Evolutionary conservation across 163 green algal species (phyloP).

Genomic region (Prototheca cutis): DNA sequence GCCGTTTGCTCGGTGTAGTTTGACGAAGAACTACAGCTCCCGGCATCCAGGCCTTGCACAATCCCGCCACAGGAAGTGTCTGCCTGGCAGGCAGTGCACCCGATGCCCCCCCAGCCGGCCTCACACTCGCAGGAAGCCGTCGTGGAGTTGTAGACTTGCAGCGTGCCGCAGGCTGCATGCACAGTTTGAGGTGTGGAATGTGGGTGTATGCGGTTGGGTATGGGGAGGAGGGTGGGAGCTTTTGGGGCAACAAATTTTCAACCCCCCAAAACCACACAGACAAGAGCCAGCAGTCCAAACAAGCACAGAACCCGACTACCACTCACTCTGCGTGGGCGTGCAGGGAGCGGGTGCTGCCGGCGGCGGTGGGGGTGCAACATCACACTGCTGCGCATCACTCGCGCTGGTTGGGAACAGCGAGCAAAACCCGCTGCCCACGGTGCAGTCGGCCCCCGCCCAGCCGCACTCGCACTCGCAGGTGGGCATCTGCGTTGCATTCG

Average conservation of each 20-base stretch:
- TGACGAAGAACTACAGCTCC: conserved; percentile 16
- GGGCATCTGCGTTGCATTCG: too few relatives aligned
- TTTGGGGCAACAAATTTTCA: too few relatives aligned
- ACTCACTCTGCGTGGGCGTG: background rate
- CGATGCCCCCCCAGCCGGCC: conserved; percentile 23
- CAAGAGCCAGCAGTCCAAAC: background rate
- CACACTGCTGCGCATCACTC: too few relatives aligned
- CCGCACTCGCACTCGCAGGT: conserved; percentile 28
- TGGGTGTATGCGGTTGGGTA: too few relatives aligned
- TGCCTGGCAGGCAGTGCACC: conserved; percentile 24
- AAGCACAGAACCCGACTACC: background rate
- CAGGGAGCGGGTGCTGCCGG: background rate
- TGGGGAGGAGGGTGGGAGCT: too few relatives aligned
- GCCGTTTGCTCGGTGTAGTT: conserved; percentile 19
- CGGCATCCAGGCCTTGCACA: background rate
- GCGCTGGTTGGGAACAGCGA: conserved; percentile 15
- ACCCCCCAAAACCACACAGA: background rate
- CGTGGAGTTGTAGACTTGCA: conserved; percentile 8
- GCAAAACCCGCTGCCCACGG: conserved; percentile 19
- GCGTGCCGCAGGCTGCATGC: conserved; percentile 6
- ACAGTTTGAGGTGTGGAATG: background rate
- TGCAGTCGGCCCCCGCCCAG: conserved; percentile 14
- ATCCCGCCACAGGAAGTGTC: conserved; percentile 18
- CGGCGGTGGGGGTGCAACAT: background rate
- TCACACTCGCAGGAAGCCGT: conserved; percentile 16